A percentile compares a stretch with the other conserved stretches of the same genome.
Conservation (phyloP, 225 moss, liverwort and hornwort genomes). For the Thuidium tamariscinum region DNA sequence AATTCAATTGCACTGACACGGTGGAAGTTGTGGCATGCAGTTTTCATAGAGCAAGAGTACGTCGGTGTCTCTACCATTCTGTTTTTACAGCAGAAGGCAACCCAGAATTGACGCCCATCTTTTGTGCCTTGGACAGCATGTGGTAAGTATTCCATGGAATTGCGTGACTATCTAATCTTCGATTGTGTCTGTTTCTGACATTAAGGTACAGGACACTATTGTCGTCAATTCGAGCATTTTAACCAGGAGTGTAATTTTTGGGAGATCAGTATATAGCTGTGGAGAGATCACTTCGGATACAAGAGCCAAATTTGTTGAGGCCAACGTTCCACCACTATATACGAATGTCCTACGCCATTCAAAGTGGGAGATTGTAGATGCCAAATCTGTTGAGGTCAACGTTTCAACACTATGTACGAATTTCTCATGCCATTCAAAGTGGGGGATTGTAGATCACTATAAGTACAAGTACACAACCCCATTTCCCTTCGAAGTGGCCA, state of each 20-base stretch:
- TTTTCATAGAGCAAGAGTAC: conserved; percentile 50
- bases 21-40: conserved; percentile 10
- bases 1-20: neutral
- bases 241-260: neutral
- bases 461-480: too few species aligned
- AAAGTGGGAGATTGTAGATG: neutral
- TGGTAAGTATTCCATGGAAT: conserved; percentile 25
- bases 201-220: neutral
- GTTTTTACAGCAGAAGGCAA: conserved; percentile 61
- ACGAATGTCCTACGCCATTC: neutral
- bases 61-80: conserved; percentile 64
- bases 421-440: neutral
- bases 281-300: neutral
- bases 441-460: neutral
- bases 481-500: neutral
- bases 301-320: neutral
- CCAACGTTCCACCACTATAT: neutral
- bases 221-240: neutral
- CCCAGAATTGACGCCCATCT: conserved; percentile 62
- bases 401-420: neutral
- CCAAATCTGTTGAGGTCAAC: neutral
- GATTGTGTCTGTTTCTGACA: neutral
- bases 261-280: neutral
- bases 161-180: neutral
- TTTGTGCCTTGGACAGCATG: conserved; percentile 68